Evolutionary conservation across 2,329 filamentous ascomycete species (phyloP), one percentile per base, ranked within the genome.

Genomic region (Ophiostoma populinum): DNA sequence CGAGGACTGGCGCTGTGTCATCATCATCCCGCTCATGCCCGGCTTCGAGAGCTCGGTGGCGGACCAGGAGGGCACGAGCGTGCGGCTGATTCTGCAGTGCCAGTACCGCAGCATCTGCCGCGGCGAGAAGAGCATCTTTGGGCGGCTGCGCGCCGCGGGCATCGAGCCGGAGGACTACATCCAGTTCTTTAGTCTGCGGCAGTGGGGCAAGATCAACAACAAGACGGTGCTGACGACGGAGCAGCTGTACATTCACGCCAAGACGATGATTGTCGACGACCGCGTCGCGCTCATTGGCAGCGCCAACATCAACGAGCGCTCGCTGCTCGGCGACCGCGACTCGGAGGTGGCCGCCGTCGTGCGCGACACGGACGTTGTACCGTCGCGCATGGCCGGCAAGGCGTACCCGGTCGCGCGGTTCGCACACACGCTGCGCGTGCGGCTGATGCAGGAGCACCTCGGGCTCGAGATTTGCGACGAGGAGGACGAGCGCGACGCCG

Each of bases 41-140:
- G 90, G 90, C 2, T 98, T 95, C 57, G 86, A 95, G 55, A 94
- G 92, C 49, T 92, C 85, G 0, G 87, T 98, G 15, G 85, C 93
- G 46, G 77, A 83, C 44, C 81, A 90, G 47, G 87, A 94, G 45
- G 90, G 90, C 26, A 93, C 82, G 24, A 94, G 86, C 56, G 80
- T 98, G 27, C 76, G 90, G 37, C 60, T 95, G 42, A 98, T 95
- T 52, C 83, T 98, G 70, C 85, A 92, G 55, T 94, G 86, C 51
- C 90, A 98, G 55, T 95, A 85, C 55, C 77, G 82, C 45, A 94
- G 86, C 53, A 95, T 98, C 45, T 94, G 85, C 50, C 78, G 90
- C 45, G 90, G 90, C 12, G 81, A 92, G 39, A 70, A 75, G 15
- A 94, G 86, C 2, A 92, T 98, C 42, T 95, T 94, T 53, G 86